Evolutionary conservation across 2,329 filamentous ascomycete genomes (phyloP), one percentile per base, ranked within the genome.

Genomic region (Cladosporium colombiae): DNA sequence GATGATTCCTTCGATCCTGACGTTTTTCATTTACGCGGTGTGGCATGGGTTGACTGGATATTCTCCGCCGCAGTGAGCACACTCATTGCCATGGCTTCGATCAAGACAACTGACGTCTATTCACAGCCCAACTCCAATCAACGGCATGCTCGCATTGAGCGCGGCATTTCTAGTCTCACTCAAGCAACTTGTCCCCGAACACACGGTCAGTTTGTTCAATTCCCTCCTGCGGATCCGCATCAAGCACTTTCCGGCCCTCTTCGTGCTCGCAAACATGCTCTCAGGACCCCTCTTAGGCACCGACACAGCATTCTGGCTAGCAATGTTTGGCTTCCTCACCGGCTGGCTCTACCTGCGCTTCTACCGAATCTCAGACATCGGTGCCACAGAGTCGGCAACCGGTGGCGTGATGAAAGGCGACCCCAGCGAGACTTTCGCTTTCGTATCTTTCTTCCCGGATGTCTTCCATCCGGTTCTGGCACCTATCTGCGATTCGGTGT

Each of bases 281-380:
- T 88, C 88, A 33, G 86, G 88, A 37, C 77, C 89, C 1, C 71
- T 89, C 10, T 77, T 91, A 46, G 86, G 89, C 67, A 90, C 87
- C n/a, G 86, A 89, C 74, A 92, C 92, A 23, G 89, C 92, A 55
- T 84, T 93, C 70, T 87, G 96, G 75, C 86, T 97, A 67, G 88
- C 91, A 62, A 82, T 91, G 77, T 89, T 90, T 71, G 93, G 92
- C 66, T 91, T 99, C 78, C 78, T 97, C 67, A 89, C 89, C 13
- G 93, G 92, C 77, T 99, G 94, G 94, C 92, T 91, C 52, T 98
- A 98, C 78, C 88, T 99, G 21, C 92, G 95, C 71, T 99, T 98
- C 83, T 97, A 92, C 83, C 96, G 97, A 81, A n/a, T 86, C 83
- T 67, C 78, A 84, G 74, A 75, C 35, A 69, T 76, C n/a, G 65